A percentile compares a stretch with the other conserved stretches of the same genome.
These are phyloP conservation scores for Cryphonectria parasitica DNA, from an alignment of 2,329 filamentous ascomycete species.

Conservation along the genomic window DNA sequence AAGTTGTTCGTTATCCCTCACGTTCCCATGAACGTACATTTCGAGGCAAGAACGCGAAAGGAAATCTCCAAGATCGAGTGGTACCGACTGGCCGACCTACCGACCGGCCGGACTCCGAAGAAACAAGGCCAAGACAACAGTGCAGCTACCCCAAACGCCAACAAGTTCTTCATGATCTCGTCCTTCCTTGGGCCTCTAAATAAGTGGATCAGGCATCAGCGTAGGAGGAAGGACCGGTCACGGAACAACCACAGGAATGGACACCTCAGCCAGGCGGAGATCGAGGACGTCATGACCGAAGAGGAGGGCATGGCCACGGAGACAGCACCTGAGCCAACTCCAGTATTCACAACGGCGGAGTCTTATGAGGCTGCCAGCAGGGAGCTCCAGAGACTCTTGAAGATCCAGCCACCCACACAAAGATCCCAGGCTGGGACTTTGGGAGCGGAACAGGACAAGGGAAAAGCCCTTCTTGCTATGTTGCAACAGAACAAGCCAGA, in stretches of 20 bases:
- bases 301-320: conserved; percentile 58
- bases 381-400: conserved; percentile 59
- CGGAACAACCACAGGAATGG: conserved; percentile 20
- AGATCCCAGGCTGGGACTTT: conserved; percentile 45
- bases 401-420: conserved; percentile 58
- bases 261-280: conserved; percentile 47
- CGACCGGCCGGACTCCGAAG: conserved; percentile 73
- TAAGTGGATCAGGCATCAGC: conserved; percentile 88
- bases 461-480: conserved; percentile 57
- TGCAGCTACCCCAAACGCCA: conserved; percentile 64
- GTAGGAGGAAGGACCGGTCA: conserved; percentile 68
- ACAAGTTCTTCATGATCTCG: conserved; percentile 98
- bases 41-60: conserved; percentile 89
- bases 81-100: conserved; percentile 89
- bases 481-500: conserved; percentile 47
- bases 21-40: conserved; percentile 83
- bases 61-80: conserved; percentile 97
- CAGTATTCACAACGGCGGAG: conserved; percentile 36
- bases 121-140: conserved; percentile 59
- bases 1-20: conserved; percentile 89
- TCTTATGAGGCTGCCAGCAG: conserved; percentile 50
- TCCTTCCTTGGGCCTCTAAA: conserved; percentile 85
- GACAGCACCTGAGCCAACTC: conserved; percentile 39
- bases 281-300: conserved; percentile 63
- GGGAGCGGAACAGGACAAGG: conserved; percentile 44